These are phyloP conservation scores for Kuraishia floccosa DNA, from an alignment of 805 yeast species.

Conservation along the genomic window DNA sequence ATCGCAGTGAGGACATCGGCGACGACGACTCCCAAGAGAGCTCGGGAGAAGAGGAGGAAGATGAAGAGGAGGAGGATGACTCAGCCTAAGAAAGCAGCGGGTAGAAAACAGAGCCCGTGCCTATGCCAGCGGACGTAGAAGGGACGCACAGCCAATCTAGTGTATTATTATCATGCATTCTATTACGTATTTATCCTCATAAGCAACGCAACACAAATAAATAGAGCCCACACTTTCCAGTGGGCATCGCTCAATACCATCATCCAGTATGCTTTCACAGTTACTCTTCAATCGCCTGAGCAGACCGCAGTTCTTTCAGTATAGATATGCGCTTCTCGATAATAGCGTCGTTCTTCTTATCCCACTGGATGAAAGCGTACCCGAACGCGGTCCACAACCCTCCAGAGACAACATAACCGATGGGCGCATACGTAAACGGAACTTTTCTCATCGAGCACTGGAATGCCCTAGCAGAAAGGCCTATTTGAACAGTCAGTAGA, in stretches of 20 bases:
- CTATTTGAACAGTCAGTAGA: slow-evolving; percentile 8
- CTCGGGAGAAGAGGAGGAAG: slow-evolving; percentile 2
- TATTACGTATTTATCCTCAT: too few species aligned
- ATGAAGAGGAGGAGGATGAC: slow-evolving; percentile 1
- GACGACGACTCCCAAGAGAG: slow-evolving; percentile 3
- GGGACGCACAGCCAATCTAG: not conserved
- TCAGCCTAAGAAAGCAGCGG: not conserved
- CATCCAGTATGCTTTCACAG: slow-evolving; percentile 1
- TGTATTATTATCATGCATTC: too few species aligned
- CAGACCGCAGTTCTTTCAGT: slow-evolving; percentile 24
- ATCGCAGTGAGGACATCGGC: not conserved
- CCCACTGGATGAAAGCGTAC: slow-evolving; percentile 23
- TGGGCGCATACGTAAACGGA: slow-evolving; percentile 23
- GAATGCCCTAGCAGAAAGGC: slow-evolving; percentile 29
- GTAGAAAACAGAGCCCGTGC: not conserved
- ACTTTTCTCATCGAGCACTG: slow-evolving; percentile 31
- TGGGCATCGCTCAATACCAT: not conserved
- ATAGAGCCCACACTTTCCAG: slow-evolving; percentile 1
- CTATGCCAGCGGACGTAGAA: not conserved
- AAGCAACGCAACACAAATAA: too few species aligned
- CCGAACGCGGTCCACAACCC: slow-evolving; percentile 32
- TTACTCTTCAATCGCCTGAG: slow-evolving; percentile 8
- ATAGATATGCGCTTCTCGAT: slow-evolving; percentile 23
- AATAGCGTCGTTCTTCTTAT: slow-evolving; percentile 24
- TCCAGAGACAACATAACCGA: slow-evolving; percentile 31